Base-by-base conservation (phyloP, 495 filamentous ascomycete genomes). In the Cudoniella acicularis region DNA sequence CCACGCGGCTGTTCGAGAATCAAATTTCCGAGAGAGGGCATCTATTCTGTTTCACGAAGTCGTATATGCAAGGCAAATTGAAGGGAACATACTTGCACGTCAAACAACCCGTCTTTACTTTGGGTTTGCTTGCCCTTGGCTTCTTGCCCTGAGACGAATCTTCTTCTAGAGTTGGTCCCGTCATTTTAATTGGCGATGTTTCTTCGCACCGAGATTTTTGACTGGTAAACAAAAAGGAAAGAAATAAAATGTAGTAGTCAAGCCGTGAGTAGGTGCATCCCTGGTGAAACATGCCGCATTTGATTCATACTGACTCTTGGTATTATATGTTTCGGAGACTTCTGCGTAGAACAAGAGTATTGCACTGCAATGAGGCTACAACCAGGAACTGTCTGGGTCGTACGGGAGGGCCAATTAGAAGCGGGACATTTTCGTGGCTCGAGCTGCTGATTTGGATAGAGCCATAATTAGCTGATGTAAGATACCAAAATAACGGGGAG, bases 51-150 rank as follows among this genome's bases (percentile, higher is more conserved):
- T 4, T n/a, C 49, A 17, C 24, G 20, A 18, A 9, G 22, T 51
- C 55, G 56, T 52, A 53, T 20, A 36, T 1, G 13, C n/a, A 13
- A 6, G 24, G 41, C 8, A 53, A 50, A 25, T 30, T 30, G 21
- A 26, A 21, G 0, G 2, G 21, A 20, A 67, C 67, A 59, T 54
- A 72, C 70, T 68, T 72, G 62, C 70, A 72, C 53, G 70, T 72
- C 45, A 56, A 20, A 57, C 70, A 72, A 23, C 70, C 68, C 13
- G 63, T 67, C 53, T 69, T 70, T 51, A 69, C 63, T 56, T 71
- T 72, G 16, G 69, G 62, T n/a, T 47, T 57, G 21, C 56, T 60
- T 6, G 57, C 49, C 36, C 62, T 57, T 45, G 58, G 52, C 41
- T 61, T 64, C 53, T 49, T 63, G 17, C 10, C 20, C n/a, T 50